Evolutionary conservation across 345 rosid species (phyloP).

Genomic region (Diplotaxis tenuifolia): DNA sequence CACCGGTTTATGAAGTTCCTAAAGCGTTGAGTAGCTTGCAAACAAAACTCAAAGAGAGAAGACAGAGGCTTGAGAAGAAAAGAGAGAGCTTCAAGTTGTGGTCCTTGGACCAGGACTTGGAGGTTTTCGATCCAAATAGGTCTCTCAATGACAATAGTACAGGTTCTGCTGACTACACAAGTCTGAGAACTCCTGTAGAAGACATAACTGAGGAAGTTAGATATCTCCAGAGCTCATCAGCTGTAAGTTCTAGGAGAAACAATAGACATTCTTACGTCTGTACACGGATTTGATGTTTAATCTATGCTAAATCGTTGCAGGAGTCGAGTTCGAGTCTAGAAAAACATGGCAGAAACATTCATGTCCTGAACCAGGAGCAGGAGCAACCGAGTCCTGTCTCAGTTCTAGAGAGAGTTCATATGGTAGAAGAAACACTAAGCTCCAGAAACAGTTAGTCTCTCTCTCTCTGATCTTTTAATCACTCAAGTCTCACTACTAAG

Average conservation of each 20-base stretch:
- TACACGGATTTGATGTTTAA: not conserved
- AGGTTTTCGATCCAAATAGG: constrained; percentile 34
- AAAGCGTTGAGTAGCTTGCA: constrained; percentile 32
- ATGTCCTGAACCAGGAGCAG: constrained; percentile 24
- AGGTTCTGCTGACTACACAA: constrained; percentile 7
- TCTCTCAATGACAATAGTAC: constrained; percentile 17
- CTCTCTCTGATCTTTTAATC: not conserved
- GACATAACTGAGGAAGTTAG: constrained; percentile 24
- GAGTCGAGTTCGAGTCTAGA: constrained; percentile 39
- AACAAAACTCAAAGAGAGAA: constrained; percentile 40
- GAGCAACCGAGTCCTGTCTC: constrained; percentile 69
- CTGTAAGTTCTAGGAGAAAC: constrained; percentile 33
- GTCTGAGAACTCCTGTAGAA: constrained; percentile 22
- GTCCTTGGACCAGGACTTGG: constrained; percentile 26
- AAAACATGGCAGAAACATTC: constrained; percentile 27
- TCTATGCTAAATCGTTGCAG: constrained; percentile 31
- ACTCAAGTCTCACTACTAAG: not conserved
- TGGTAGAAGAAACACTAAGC: constrained; percentile 41
- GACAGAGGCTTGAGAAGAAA: constrained; percentile 37
- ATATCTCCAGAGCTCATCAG: constrained; percentile 31
- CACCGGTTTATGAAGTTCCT: constrained; percentile 52
- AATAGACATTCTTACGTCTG: not conserved
- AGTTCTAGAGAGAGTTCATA: constrained; percentile 47
- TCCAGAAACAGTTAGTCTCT: constrained; percentile 6
- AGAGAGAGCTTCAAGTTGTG: constrained; percentile 36